phyloP scores from a whole-genome alignment of 306 rosid species.

The Vigna nakashimae region DNA sequence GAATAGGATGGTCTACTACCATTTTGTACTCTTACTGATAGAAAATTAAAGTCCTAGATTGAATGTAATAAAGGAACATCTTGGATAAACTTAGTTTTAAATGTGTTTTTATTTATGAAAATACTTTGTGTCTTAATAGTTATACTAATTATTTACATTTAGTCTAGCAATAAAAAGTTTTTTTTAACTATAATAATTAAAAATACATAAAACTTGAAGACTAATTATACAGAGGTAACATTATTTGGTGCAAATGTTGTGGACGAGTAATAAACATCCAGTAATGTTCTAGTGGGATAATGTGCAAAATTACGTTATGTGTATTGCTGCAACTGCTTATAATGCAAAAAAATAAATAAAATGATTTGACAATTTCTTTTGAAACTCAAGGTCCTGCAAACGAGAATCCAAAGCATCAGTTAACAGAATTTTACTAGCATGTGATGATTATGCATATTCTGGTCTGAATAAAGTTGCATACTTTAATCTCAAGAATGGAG shows the following conservation, averaged over 20 bases:
- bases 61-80: too few relatives aligned
- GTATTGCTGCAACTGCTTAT: background rate
- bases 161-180: background rate
- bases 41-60: too few relatives aligned
- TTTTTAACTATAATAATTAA: too few relatives aligned
- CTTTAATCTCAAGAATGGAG: background rate
- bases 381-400: background rate
- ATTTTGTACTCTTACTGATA: too few relatives aligned
- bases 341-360: background rate
- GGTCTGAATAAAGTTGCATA: constrained; percentile 20
- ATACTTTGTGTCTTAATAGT: background rate
- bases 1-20: too few relatives aligned
- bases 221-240: too few relatives aligned
- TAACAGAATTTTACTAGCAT: constrained; percentile 5
- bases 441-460: background rate
- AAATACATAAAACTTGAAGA: too few relatives aligned
- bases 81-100: background rate
- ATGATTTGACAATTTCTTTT: background rate
- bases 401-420: background rate
- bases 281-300: too few relatives aligned
- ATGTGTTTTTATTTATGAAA: background rate
- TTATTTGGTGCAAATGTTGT: too few relatives aligned
- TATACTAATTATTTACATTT: background rate
- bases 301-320: too few relatives aligned
- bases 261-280: too few relatives aligned